A percentile compares a stretch with the other conserved stretches of the same genome.
Evolutionary conservation across 345 rosid genomes (phyloP).

Genomic region (Corchorus olitorius): DNA sequence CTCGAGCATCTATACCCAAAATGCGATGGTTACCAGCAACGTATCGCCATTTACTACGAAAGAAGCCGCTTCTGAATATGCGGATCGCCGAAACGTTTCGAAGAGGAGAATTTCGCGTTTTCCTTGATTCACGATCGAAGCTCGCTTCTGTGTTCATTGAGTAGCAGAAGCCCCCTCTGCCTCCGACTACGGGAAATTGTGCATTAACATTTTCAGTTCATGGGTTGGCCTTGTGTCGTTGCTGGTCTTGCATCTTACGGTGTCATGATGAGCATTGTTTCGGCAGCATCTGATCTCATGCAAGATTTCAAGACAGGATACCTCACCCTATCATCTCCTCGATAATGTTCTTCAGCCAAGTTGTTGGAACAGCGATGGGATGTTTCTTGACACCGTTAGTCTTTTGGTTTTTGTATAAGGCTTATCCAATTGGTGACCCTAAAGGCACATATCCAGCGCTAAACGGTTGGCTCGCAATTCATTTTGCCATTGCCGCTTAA

Average conservation of each 20-base stretch:
- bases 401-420: conserved; percentile 85
- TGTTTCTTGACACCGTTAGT: conserved; percentile 68
- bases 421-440: conserved; percentile 75
- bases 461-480: no score
- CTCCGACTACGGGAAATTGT: conserved; percentile 75
- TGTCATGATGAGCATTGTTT: conserved; percentile 97
- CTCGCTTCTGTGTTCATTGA: conserved; percentile 34
- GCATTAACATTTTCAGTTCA: conserved; percentile 73
- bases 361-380: conserved; percentile 73
- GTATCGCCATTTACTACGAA: conserved; percentile 41
- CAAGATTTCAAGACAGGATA: conserved; percentile 97
- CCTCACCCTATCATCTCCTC: conserved; percentile 82
- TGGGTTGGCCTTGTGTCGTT: conserved; percentile 74
- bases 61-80: conserved; percentile 42
- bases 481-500: no score
- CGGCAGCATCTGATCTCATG: conserved; percentile 88
- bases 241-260: conserved; percentile 89
- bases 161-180: conserved; percentile 35
- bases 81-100: conserved; percentile 51
- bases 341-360: conserved; percentile 84
- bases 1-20: conserved; percentile 65
- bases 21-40: conserved; percentile 43
- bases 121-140: conserved; percentile 36
- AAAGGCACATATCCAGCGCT: conserved; percentile 77
- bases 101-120: conserved; percentile 36